Base-by-base conservation (phyloP, 2,329 filamentous ascomycete species). In the Beauveria scarabaeidicola region DNA sequence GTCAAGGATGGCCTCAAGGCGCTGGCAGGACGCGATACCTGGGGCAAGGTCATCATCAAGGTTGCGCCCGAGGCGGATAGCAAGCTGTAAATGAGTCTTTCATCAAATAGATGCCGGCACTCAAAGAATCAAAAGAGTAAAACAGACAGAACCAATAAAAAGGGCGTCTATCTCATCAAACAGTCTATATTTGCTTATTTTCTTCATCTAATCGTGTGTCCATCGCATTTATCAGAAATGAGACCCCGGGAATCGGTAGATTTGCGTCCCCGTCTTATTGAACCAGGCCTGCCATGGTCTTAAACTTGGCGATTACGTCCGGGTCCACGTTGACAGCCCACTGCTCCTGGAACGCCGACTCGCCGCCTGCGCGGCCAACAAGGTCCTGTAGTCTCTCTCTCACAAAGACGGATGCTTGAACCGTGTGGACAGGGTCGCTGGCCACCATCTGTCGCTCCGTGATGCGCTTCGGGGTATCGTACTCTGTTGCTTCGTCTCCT, bases 21-120 rank as follows among this genome's bases (percentile, higher is more conserved):
- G 2, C 74, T 97, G 59, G 92, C 90, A 1, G 84, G 84, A 1
- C 80, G 93, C 61, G 89, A 88, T 54, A 96, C 91, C 1, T 97
- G 93, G 93, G 93, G 93, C 0, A 97, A 97, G 80, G 93, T 97
- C 0, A 90, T 97, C 1, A 87, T 97, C 21, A 90, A 90, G 74
- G 79, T 97, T 46, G 86, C 88, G 1, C 89, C 91, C 66, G 79
- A 84, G 48, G 80, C 78, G 7, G 77, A 79, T 63, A 83, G 79
- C 66, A 84, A 81, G 71, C 66, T 86, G 69, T 86, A 65, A 57
- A 43, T 43, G 52, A 21, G 5, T 17, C 8, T 5, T 25, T 38
- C 3, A 19, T 17, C 2, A 27, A 3, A 25, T 36, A 36, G 17
- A 50, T 36, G 32, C 13, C 11, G 32, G 32, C 32, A 36, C 5